Percentiles rank a stretch among this genome's conserved stretches.
These are phyloP conservation scores for Alternaria hordeiaustralica DNA, from an alignment of 2,329 filamentous ascomycete genomes.

Conservation along the genomic window DNA sequence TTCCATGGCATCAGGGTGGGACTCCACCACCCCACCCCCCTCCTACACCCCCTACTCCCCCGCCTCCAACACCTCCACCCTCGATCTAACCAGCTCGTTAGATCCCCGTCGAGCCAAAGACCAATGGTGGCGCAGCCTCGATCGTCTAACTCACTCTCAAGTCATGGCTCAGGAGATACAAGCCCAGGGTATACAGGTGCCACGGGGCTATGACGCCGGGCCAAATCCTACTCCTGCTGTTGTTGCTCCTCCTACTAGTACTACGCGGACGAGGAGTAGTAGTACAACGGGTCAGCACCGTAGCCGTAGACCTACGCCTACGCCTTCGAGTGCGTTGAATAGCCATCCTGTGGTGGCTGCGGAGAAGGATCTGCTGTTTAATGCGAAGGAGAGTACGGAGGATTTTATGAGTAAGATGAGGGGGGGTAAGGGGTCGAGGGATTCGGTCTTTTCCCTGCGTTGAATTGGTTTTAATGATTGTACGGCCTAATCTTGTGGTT, in stretches of 20 bases:
- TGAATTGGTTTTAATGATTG: neutral
- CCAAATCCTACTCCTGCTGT: neutral
- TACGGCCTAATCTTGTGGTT: neutral
- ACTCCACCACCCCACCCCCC: constrained; percentile 12
- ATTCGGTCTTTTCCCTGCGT: neutral
- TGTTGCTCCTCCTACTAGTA: neutral
- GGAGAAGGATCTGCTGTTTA: neutral
- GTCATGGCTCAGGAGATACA: neutral
- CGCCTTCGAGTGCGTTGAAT: neutral
- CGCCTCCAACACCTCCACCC: constrained; percentile 21
- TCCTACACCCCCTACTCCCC: constrained; percentile 1
- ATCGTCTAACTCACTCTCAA: constrained; percentile 10
- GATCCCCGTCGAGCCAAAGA: constrained; percentile 23
- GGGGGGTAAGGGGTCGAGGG: neutral
- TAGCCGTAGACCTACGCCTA: neutral
- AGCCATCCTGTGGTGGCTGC: neutral
- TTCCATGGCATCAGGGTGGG: constrained; percentile 24
- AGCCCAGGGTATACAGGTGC: neutral
- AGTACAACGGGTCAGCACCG: neutral
- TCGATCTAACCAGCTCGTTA: constrained; percentile 27
- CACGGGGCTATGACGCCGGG: neutral
- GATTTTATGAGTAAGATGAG: constrained; percentile 2
- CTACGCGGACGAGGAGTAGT: neutral
- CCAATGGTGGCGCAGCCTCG: constrained; percentile 19
- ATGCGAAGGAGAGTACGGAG: neutral